A percentile compares a stretch with the other conserved stretches of the same genome.
Conservation (phyloP, 1,284 basidiomycete species). For the Irpex sp. region DNA sequence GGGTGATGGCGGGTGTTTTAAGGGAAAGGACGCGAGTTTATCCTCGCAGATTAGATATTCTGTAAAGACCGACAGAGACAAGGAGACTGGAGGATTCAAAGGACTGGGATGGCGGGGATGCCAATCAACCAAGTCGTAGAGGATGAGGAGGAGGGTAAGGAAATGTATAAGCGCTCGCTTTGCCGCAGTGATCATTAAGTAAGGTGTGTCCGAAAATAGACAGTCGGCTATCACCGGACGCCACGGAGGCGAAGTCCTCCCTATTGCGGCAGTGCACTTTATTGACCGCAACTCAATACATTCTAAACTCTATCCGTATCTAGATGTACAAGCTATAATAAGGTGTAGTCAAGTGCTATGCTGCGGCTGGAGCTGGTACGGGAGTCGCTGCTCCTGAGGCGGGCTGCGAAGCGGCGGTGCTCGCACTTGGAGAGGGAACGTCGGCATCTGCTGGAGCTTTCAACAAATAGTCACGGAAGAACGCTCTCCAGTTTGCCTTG, state of each 20-base stretch:
- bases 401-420: background rate
- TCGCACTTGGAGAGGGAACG: background rate
- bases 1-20: background rate
- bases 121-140: background rate
- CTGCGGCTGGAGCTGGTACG: background rate
- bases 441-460: background rate
- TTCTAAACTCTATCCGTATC: background rate
- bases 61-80: background rate
- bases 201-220: background rate
- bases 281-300: background rate
- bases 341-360: background rate
- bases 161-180: background rate
- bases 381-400: background rate
- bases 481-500: slow-evolving; percentile 1
- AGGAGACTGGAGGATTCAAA: background rate
- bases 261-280: background rate
- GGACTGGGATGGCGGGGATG: background rate
- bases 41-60: background rate
- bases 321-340: background rate
- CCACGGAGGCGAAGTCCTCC: background rate
- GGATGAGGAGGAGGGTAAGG: background rate
- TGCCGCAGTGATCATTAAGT: background rate
- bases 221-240: background rate
- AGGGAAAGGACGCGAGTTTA: background rate
- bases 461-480: slow-evolving; percentile 2